Evolutionary conservation across 2,329 filamentous ascomycete genomes (phyloP), one percentile per base, ranked within the genome.

Genomic region (Aspergillaceae sp.): DNA sequence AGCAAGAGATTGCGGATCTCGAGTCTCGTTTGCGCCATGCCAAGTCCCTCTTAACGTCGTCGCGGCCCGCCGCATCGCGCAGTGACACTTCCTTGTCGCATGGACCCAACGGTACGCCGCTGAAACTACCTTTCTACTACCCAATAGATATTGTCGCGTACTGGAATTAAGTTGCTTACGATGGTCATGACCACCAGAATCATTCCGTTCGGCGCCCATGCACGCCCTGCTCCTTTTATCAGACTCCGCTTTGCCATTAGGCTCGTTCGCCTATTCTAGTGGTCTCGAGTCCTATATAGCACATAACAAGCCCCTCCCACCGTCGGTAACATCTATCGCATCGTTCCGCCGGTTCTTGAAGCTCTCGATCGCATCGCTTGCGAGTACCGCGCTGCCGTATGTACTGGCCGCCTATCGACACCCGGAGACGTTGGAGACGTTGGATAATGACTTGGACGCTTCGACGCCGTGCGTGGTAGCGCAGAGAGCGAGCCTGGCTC

Each of bases 231-330:
- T 83, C 40, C 70, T 83, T 10, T 74, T 83, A 29, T 76, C 80
- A 44, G 80, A 83, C 64, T 82, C 79, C 19, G 79, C 79, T 11
- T 72, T 83, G 1, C 80, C 80, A 1, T 66, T 83, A 2, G 80
- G 80, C 40, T 82, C 80, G 1, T 83, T 83, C 59, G 80, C 80
- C 51, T 83, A 82, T 67, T 80, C 76, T 60, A 79, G 73, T 57
- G 80, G 80, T 4, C 67, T 83, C 11, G 80, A 83, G 61, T 83
- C 79, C 19, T 83, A 78, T 57, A 74, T 83, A 44, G 78, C 77
- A 3, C 80, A 83, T 59, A 65, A 71, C 51, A 73, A 72, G 47
- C 56, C 61, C 19, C 55, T 65, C n/a, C 61, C 66, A 19, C 54
- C 54, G 3, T 48, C 54, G 11, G 47, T 59, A 33, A 62, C 62